Evolutionary conservation across 441 rosid species (phyloP), one percentile per base, ranked within the genome.

Genomic region (Erodium moschatum): DNA sequence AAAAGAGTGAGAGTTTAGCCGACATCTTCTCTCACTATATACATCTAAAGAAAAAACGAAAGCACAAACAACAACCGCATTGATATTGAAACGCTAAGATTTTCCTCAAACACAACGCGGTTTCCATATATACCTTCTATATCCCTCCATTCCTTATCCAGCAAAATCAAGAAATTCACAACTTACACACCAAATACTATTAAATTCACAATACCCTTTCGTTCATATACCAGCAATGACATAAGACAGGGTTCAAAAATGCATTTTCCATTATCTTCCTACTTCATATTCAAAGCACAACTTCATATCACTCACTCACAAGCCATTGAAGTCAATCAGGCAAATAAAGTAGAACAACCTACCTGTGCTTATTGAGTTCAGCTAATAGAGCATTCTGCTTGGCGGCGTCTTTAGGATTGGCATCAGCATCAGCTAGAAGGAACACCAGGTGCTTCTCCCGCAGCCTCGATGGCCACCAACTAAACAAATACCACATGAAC

Each of bases 351-450:
- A 33, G 4, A 1, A 1, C 0, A 44, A 10, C 12, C 50, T 10
- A 44, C 50, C 50, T 89, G 38, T 89, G 96, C 81, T 87, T 94
- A 62, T 89, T 91, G 75, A 91, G 96, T 82, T 94, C 97, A 69
- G 84, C 79, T 68, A 94, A 77, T 24, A 94, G 81, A 71, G 89
- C 90, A 38, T 76, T 82, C 71, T 94, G 94, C 74, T 85, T 82
- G 54, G 79, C 80, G 0, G 89, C 84, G 60, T 91, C 97, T 73
- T 84, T 87, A 1, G 97, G 99, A 72, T 89, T 83, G 0, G 94
- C 89, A 38, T 94, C 91, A 46, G 97, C 99, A 69, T 91, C 97
- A 0, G 89, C 88, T 54, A 89, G 77, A 21, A 91, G 86, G 58
- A 82, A 84, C 67, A 86, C 92, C 56, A 94, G 76, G 16, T 80